A percentile compares a stretch with the other conserved stretches of the same genome.
phyloP scores from a whole-genome alignment of 352 stramenopile genomes.

The Phytopythium chamaehyphon region DNA sequence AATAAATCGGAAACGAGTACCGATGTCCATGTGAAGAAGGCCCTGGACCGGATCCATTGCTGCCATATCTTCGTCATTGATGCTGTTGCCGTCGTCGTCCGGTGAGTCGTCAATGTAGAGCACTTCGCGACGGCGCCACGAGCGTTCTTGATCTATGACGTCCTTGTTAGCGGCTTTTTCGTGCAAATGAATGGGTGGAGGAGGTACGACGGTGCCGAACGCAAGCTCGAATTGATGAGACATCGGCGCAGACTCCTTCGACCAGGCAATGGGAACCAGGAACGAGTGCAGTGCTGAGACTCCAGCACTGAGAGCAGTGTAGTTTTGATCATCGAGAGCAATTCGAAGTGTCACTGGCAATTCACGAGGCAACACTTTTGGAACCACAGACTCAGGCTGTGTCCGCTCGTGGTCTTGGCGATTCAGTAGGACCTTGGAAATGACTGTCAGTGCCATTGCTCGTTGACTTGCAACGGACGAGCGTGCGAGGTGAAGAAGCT shows the following conservation, averaged over 20 bases:
- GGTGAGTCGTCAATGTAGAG: slow-evolving; percentile 44
- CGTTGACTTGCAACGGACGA: slow-evolving; percentile 71
- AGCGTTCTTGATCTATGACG: not conserved
- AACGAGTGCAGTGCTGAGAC: slow-evolving; percentile 52
- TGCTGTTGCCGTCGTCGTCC: slow-evolving; percentile 28
- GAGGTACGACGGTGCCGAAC: slow-evolving; percentile 24
- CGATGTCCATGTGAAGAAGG: slow-evolving; percentile 55
- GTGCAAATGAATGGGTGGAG: slow-evolving; percentile 36
- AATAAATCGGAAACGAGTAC: slow-evolving; percentile 43
- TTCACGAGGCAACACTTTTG: slow-evolving; percentile 36
- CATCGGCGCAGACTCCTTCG: slow-evolving; percentile 1
- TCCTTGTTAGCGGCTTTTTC: slow-evolving; percentile 13
- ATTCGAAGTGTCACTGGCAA: slow-evolving; percentile 49
- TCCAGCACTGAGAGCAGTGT: slow-evolving; percentile 41
- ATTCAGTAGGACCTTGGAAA: slow-evolving; percentile 9
- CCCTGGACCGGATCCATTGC: slow-evolving; percentile 53
- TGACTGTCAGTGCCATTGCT: slow-evolving; percentile 51
- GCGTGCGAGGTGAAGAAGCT: slow-evolving; percentile 67
- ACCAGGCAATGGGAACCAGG: slow-evolving; percentile 25
- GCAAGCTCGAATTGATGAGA: slow-evolving; percentile 16
- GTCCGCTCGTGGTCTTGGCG: slow-evolving; percentile 30
- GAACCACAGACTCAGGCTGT: slow-evolving; percentile 1
- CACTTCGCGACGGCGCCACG: slow-evolving; percentile 18
- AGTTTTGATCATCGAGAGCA: slow-evolving; percentile 62
- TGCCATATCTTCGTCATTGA: slow-evolving; percentile 49